Evolutionary conservation across 2,329 filamentous ascomycete genomes (phyloP), one percentile per base, ranked within the genome.

Genomic region (Verticillium klebahnii): DNA sequence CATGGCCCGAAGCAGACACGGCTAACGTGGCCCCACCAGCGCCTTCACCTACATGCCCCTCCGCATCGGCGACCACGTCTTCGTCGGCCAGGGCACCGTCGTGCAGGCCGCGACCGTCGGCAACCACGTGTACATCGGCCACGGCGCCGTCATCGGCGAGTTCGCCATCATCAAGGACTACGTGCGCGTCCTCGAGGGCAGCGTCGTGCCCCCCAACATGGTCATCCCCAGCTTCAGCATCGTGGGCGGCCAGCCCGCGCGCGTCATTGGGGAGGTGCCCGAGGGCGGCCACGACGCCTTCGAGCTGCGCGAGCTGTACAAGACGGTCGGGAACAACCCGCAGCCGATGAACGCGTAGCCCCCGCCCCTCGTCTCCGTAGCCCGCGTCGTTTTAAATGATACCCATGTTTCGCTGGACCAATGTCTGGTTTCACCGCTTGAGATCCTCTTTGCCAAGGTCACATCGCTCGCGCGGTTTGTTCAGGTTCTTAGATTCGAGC

Each of bases 121-220:
- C 2, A 92, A 84, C 68, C 92, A 97, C 76, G 93, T 98, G 17
- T 86, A 92, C 72, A 91, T 99, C 64, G 93, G 93, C 25, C 83
- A 84, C 61, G 86, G 88, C 59, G 91, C 88, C 65, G 89, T 90
- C 1, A 82, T 99, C 58, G 91, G 92, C 61, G 90, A 93, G 67
- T 93, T 97, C 75, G 90, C 89, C 58, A 94, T 97, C 64, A 86
- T 98, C 72, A 97, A 97, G 75, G 95, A 98, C 74, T 96, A 92
- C 71, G 92, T 96, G 57, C 89, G 90, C 73, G 87, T 99, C 50
- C 77, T 98, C 67, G 92, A 97, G 63, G 90, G 90, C 34, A 87
- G 91, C 0, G 89, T 97, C 4, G 85, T 99, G 6, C 91, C 95
- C 2, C 82, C 90, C 0, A 90, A 92, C 64, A 96, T 96, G 88